A percentile compares a stretch with the other conserved stretches of the same genome.
Conservation (phyloP, 192 early-diverging fungal genomes). For the Coemansia sp. region DNA sequence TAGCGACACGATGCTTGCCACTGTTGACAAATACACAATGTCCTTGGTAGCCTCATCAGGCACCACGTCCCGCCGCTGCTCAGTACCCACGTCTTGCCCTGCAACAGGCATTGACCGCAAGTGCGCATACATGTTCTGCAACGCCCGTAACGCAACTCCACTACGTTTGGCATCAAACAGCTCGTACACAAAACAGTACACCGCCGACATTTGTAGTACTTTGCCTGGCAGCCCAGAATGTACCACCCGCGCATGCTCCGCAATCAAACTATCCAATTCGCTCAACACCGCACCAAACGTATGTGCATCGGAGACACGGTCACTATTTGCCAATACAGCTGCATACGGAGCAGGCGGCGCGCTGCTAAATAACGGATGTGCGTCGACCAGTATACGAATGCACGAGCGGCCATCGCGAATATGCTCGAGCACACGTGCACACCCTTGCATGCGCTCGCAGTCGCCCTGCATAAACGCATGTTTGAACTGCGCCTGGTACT, state of each 20-base stretch:
- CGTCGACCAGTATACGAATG: conserved; percentile 27
- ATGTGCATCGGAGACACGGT: conserved; percentile 16
- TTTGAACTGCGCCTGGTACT: conserved; percentile 19
- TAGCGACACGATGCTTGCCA: conserved; percentile 32
- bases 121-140: conserved; percentile 27
- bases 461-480: conserved; percentile 19
- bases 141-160: conserved; percentile 17
- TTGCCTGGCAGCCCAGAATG: conserved; percentile 21
- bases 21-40: conserved; percentile 38
- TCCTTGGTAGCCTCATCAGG: conserved; percentile 46
- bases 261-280: conserved; percentile 18
- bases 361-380: conserved; percentile 33
- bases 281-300: conserved; percentile 34
- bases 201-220: conserved; percentile 16
- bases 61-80: conserved; percentile 11
- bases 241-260: conserved; percentile 33
- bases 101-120: conserved; percentile 32
- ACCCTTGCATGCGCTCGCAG: conserved; percentile 18
- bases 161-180: conserved; percentile 19
- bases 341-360: neutral
- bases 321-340: neutral
- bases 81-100: neutral
- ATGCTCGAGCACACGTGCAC: conserved; percentile 23
- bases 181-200: conserved; percentile 31
- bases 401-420: conserved; percentile 43